Percentiles rank a stretch among this genome's conserved stretches.
phyloP scores from a whole-genome alignment of 2,329 filamentous ascomycete species.

The Cryphonectria nitschkei region DNA sequence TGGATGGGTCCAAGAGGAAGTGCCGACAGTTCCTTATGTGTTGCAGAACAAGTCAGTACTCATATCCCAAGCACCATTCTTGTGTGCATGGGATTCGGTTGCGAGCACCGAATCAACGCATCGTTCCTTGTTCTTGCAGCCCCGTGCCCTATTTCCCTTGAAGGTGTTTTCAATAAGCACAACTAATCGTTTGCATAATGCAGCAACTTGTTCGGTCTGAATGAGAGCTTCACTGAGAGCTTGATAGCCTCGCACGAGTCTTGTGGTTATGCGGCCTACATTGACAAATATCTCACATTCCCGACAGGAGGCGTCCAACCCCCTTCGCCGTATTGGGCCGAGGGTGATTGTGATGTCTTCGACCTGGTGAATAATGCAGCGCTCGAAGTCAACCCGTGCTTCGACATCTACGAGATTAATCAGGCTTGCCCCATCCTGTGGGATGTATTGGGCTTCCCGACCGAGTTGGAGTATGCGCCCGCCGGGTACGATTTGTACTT shows the following conservation, averaged over 20 bases:
- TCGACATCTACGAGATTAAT: conserved; percentile 69
- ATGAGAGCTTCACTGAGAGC: conserved; percentile 41
- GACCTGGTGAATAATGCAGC: conserved; percentile 34
- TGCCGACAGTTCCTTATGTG: conserved; percentile 38
- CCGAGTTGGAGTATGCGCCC: conserved; percentile 16
- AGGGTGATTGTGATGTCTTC: conserved; percentile 16
- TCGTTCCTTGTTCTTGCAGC: not conserved
- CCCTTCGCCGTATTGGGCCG: conserved; percentile 13
- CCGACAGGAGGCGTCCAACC: conserved; percentile 16
- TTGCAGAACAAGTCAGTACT: conserved; percentile 10
- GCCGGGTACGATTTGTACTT: conserved; percentile 18
- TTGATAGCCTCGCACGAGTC: conserved; percentile 53
- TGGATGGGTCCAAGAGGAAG: conserved; percentile 8
- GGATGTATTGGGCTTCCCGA: conserved; percentile 33
- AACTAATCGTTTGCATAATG: conserved; percentile 2
- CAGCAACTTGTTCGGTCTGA: conserved; percentile 13
- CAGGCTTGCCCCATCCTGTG: conserved; percentile 69
- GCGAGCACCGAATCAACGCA: not conserved
- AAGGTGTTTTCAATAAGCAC: not conserved
- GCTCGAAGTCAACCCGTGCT: conserved; percentile 67
- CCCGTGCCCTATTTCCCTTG: too few relatives aligned
- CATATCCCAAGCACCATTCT: not conserved
- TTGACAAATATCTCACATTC: conserved; percentile 46
- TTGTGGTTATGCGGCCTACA: conserved; percentile 56
- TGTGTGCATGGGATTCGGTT: not conserved